Percentiles rank a stretch among this genome's conserved stretches.
Conservation (phyloP, 306 rosid genomes). For the Gillenia trifoliata region DNA sequence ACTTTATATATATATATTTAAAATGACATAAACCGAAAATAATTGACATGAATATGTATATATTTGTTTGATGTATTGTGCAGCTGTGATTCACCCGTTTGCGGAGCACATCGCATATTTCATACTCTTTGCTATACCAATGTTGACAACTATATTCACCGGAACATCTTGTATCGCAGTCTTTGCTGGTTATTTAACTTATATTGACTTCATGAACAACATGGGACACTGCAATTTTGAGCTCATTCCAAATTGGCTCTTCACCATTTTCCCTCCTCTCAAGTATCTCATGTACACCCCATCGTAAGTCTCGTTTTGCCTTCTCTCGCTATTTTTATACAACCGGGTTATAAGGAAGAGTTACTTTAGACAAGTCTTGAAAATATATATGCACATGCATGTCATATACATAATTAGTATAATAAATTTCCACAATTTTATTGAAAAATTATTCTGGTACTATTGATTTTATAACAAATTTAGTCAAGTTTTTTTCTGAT, state of each 20-base stretch:
- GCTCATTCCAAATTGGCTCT: slow-evolving; percentile 37
- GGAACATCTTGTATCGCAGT: slow-evolving; percentile 13
- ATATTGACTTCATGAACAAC: slow-evolving; percentile 46
- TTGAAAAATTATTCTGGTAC: neutral
- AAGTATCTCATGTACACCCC: slow-evolving; percentile 44
- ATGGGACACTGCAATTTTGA: slow-evolving; percentile 50
- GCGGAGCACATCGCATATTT: slow-evolving; percentile 40
- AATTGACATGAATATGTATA: neutral
- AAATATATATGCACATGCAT: neutral
- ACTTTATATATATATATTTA: too few relatives aligned
- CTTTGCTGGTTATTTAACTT: slow-evolving; percentile 11
- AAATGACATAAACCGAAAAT: neutral
- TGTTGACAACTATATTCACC: neutral
- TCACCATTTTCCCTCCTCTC: slow-evolving; percentile 40
- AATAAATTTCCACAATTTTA: too few relatives aligned
- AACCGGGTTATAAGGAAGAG: neutral
- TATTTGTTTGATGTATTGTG: neutral
- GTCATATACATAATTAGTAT: neutral
- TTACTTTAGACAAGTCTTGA: neutral
- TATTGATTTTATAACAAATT: too few relatives aligned
- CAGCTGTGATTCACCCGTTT: slow-evolving; percentile 53
- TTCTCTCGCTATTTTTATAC: neutral
- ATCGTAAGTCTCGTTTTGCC: slow-evolving; percentile 21
- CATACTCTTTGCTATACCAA: slow-evolving; percentile 30
- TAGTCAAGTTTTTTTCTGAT: too few relatives aligned